These are phyloP conservation scores for Barnettozyma salicaria DNA, from an alignment of 805 yeast species.

Conservation along the genomic window DNA sequence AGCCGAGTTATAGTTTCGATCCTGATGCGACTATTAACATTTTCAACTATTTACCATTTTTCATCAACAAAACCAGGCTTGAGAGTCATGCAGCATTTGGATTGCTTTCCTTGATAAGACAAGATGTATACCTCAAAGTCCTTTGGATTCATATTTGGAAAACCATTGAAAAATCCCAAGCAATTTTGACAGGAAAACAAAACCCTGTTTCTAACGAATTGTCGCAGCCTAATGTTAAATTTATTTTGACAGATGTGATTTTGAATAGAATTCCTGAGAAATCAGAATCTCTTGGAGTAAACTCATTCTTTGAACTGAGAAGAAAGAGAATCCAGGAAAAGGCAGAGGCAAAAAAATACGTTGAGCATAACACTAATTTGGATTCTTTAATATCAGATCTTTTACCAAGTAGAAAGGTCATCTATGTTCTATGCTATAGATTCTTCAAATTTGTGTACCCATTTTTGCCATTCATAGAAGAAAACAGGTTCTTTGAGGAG, in stretches of 20 bases:
- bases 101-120: slow-evolving; percentile 41
- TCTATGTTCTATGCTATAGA: slow-evolving; percentile 17
- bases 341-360: slow-evolving; percentile 1
- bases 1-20: slow-evolving; percentile 16
- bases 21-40: slow-evolving; percentile 36
- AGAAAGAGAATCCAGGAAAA: slow-evolving; percentile 12
- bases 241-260: too few relatives aligned
- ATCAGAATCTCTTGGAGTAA: slow-evolving; percentile 8
- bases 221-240: too few relatives aligned
- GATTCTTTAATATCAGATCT: slow-evolving; percentile 12
- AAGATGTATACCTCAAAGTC: slow-evolving; percentile 36
- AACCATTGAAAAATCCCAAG: slow-evolving; percentile 7
- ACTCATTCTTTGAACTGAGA: slow-evolving; percentile 10
- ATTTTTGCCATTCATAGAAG: slow-evolving; percentile 23
- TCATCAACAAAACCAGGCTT: slow-evolving; percentile 34
- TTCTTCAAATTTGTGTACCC: slow-evolving; percentile 25
- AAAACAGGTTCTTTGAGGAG: slow-evolving; percentile 18
- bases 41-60: slow-evolving; percentile 39
- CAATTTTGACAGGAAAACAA: neutral
- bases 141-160: slow-evolving; percentile 30
- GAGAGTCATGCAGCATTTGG: slow-evolving; percentile 49
- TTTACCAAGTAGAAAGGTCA: slow-evolving; percentile 16
- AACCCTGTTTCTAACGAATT: neutral
- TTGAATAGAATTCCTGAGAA: slow-evolving; percentile 2
- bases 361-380: slow-evolving; percentile 2